Percentiles rank a stretch among this genome's conserved stretches.
Conservation (phyloP, 192 early-diverging fungal species). For the Backusella luteola region DNA sequence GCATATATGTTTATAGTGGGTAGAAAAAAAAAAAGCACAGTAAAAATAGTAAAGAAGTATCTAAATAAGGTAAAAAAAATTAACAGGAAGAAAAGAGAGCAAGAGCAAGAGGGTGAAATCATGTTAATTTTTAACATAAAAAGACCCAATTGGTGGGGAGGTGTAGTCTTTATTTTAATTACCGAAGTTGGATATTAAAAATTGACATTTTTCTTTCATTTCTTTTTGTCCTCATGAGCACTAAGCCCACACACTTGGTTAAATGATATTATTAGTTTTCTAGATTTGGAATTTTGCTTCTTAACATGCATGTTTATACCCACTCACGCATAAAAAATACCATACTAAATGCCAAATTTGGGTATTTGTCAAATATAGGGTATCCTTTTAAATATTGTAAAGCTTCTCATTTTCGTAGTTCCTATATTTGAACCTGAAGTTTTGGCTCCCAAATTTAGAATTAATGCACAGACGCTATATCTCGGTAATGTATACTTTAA, state of each 20-base stretch:
- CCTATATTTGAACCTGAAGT: background rate
- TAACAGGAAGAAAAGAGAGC: background rate
- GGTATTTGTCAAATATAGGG: background rate
- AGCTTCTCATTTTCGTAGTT: background rate
- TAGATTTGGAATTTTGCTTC: background rate
- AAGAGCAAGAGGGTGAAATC: background rate
- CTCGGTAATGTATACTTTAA: background rate
- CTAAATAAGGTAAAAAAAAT: background rate
- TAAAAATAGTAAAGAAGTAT: background rate
- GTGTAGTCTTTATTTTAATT: background rate
- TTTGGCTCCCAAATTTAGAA: background rate
- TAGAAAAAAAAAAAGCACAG: background rate
- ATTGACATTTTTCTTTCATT: background rate
- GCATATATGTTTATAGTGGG: slow-evolving; percentile 22
- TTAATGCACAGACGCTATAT: background rate
- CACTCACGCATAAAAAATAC: background rate
- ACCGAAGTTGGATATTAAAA: background rate
- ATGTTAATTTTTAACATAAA: background rate
- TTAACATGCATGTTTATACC: background rate
- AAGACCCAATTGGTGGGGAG: background rate
- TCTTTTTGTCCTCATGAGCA: background rate
- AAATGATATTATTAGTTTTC: background rate
- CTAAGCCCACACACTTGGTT: background rate
- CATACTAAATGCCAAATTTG: background rate
- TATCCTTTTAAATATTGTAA: background rate